These are phyloP conservation scores for Oxyria digyna DNA, from an alignment of 148 eudicot species.

Conservation along the genomic window DNA sequence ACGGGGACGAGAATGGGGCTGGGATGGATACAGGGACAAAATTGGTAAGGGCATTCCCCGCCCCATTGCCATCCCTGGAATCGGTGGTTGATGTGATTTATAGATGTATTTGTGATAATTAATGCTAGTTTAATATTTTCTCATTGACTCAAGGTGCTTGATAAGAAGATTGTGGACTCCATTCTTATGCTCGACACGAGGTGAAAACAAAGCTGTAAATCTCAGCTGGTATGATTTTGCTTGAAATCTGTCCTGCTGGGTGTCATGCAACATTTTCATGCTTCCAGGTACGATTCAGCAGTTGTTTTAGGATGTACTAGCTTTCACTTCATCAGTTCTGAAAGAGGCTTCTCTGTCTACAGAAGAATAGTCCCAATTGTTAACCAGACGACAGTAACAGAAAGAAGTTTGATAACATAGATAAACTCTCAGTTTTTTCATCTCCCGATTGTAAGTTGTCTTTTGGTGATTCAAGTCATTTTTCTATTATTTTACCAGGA, in stretches of 20 bases:
- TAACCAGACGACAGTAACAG: not conserved
- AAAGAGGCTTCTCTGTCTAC: not conserved
- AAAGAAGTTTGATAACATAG: not conserved
- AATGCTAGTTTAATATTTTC: not conserved
- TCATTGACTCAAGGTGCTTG: not conserved
- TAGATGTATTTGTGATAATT: not conserved
- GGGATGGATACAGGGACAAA: too few relatives aligned
- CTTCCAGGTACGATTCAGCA: not conserved
- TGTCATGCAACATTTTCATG: not conserved
- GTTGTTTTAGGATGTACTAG: not conserved
- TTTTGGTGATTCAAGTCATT: slow-evolving; percentile 2
- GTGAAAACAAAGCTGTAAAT: slow-evolving; percentile 5
- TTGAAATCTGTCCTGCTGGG: not conserved
- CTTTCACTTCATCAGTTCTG: not conserved
- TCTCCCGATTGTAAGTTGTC: not conserved
- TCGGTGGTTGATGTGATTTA: not conserved
- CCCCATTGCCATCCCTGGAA: too few relatives aligned
- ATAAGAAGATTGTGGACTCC: not conserved
- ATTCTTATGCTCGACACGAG: not conserved
- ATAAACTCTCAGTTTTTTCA: not conserved
- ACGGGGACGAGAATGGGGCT: too few relatives aligned
- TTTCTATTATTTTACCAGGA: not conserved
- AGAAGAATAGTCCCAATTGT: not conserved
- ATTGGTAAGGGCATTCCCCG: too few relatives aligned
- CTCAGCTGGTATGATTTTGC: not conserved